Evolutionary conservation across 495 filamentous ascomycete genomes (phyloP), one percentile per base, ranked within the genome.

Genomic region (Delitschia confertaspora): DNA sequence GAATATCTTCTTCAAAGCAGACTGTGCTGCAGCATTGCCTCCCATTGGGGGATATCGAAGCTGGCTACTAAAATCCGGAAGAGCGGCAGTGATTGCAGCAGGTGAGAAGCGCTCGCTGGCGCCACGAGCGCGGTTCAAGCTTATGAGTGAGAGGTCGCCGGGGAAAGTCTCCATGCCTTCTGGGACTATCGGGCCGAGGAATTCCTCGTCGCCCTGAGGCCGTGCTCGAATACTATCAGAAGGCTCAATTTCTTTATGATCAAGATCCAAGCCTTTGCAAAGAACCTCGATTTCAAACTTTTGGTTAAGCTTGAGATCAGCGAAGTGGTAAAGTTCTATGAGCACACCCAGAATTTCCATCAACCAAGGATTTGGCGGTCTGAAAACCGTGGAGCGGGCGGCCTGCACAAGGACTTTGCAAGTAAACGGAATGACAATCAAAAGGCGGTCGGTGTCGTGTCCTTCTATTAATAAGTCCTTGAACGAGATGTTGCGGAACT

Each of bases 231-330:
- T 85, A 49, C 83, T 76, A 9, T 79, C 75, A 5, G 88, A 80
- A 1, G 88, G 85, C 41, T 93, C 83, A 38, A 95, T 83, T 29
- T 68, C 74, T 61, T 88, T 93, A 65, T 89, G 79, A 43, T 94
- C 83, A 14, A 95, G 69, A 33, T 80, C 79, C n/a, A 99, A 69
- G 20, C 85, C 86, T 59, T 87, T 91, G 66, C 86, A 96, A 7
- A 99, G 70, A 6, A 96, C 87, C 60, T 99, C 91, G 51, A 99
- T 96, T 60, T 96, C 91, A 52, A 99, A 99, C 56, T 93, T 95
- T 24, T 89, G 76, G 51, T 95, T 94, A 29, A 95, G 71, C 60
- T 95, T 96, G 31, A 96, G 63, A 50, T 94, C 87, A n/a, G 84
- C 85, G 55, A 77, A 80, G 47, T 93, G 79, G 49, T 96, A 96